Percentiles rank a stretch among this genome's conserved stretches.
Evolutionary conservation across 345 rosid genomes (phyloP).

Genomic region (Geranium rotundifolium): DNA sequence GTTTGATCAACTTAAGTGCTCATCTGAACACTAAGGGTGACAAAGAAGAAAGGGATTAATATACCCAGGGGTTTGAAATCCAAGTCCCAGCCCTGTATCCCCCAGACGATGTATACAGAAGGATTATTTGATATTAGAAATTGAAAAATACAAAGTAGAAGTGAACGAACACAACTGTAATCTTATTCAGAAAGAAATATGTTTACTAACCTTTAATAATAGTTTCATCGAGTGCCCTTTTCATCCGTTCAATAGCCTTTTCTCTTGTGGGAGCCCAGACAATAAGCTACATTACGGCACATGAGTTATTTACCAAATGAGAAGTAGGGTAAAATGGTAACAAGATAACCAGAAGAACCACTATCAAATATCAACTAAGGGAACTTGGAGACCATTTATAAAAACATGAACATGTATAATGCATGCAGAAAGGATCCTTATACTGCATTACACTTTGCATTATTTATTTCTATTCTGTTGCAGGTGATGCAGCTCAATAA

Average conservation of each 20-base stretch:
- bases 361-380: too few species aligned
- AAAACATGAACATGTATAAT: neutral
- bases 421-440: neutral
- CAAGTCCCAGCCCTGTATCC: neutral
- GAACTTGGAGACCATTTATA: neutral
- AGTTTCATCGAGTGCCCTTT: conserved; percentile 93
- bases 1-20: too few species aligned
- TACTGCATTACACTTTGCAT: too few species aligned
- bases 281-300: conserved; percentile 49
- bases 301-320: neutral
- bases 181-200: neutral
- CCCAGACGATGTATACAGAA: too few species aligned
- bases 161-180: neutral
- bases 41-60: too few species aligned
- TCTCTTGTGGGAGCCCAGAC: conserved; percentile 99
- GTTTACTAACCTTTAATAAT: conserved; percentile 55
- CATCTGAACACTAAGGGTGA: too few species aligned
- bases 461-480: too few species aligned
- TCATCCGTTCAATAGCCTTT: conserved; percentile 95
- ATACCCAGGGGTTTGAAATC: neutral
- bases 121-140: neutral
- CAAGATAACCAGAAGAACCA: too few species aligned
- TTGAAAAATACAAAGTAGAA: neutral
- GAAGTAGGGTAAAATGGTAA: too few species aligned
- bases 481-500: too few species aligned